Conservation (phyloP, 2,329 filamentous ascomycete species). For the Ascochyta lentis region DNA sequence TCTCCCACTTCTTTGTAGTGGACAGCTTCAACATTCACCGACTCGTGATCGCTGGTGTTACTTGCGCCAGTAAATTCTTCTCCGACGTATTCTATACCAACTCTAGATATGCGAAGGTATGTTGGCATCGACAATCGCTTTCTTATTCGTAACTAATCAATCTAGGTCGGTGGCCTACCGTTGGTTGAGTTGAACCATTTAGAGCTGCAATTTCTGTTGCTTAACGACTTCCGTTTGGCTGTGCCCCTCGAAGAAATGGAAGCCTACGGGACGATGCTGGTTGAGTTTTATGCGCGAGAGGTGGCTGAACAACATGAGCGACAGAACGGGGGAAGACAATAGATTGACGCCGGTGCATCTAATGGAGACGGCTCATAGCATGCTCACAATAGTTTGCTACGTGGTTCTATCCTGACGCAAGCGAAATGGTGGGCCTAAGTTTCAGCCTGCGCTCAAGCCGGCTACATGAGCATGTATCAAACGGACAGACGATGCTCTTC, state of each 20-base stretch:
- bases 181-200: conserved; percentile 93
- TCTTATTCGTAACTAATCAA: conserved; percentile 17
- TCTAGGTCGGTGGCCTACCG: conserved; percentile 91
- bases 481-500: not conserved
- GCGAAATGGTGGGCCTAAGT: not conserved
- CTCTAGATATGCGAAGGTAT: conserved; percentile 97
- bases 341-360: not conserved
- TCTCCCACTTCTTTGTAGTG: conserved; percentile 85
- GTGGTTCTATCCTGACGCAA: not conserved
- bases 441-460: not conserved
- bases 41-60: conserved; percentile 94
- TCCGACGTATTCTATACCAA: conserved; percentile 99
- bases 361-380: not conserved
- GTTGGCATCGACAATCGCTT: conserved; percentile 30
- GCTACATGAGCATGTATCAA: not conserved
- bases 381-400: not conserved
- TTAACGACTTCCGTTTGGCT: conserved; percentile 95
- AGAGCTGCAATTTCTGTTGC: conserved; percentile 90
- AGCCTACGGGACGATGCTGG: conserved; percentile 96
- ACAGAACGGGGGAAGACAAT: conserved; percentile 24
- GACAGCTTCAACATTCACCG: conserved; percentile 99
- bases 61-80: conserved; percentile 99
- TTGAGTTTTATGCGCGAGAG: conserved; percentile 95
- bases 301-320: conserved; percentile 69
- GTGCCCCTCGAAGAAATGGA: conserved; percentile 95